Base-by-base conservation (phyloP, 805 yeast species). In the Wickerhamiella shivajii region DNA sequence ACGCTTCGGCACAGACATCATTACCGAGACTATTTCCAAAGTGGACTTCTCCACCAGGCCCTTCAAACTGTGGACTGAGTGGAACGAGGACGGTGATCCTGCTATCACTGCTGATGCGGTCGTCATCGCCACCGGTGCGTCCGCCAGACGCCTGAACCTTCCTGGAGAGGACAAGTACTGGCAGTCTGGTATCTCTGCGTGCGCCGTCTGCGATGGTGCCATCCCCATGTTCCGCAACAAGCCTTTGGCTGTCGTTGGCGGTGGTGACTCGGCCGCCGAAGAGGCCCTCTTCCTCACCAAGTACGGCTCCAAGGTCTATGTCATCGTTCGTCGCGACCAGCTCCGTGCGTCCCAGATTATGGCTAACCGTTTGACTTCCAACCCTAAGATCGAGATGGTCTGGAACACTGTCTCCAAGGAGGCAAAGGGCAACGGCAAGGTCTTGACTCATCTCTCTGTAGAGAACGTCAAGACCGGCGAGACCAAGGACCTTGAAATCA, bases 161-260 rank as follows among this genome's bases (percentile, higher is more conserved):
- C 94, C 96, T 39, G 99, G 99, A 50, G 98, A 90, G 65, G 97
- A 90, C 46, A 69, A 70, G 22, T 90, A 90, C 71, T 90, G 99
- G 99, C 99, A 90, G 67, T 78, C 77, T 57, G 99, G 99, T 59
- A 90, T 90, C 46, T 80, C 94, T 47, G 99, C 99, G 12, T 90
- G 99, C 67, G 99, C 99, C 25, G 98, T 90, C 42, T 90, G 99
- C 64, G 99, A 90, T 57, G 99, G 99, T 61, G 99, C 99, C 21
- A 93, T 90, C 31, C 99, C 99, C 49, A 85, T 90, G 49, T 90
- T 90, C 67, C 80, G 97, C 69, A 79, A 90, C 68, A 79, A 84
- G 62, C 97, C 98, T 24, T 71, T 90, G 56, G 97, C 95, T 17
- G 99, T 90, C 38, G 66, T 90, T 46, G 99, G 99, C 40, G 99